These are phyloP conservation scores for Populus ilicifolia DNA, from an alignment of 345 rosid species.

Conservation along the genomic window DNA sequence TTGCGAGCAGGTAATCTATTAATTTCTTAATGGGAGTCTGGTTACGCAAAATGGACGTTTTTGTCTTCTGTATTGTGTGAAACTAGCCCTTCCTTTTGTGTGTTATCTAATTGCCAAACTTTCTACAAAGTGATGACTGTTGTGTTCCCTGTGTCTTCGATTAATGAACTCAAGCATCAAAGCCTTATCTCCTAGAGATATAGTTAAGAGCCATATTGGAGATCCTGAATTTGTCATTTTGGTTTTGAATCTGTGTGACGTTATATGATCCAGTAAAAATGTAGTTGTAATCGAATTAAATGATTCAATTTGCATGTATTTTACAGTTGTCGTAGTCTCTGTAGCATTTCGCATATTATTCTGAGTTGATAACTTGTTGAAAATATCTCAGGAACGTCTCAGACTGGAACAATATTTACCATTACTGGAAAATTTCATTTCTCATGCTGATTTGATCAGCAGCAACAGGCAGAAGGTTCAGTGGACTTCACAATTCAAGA, in stretches of 20 bases:
- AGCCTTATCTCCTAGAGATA: neutral
- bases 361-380: constrained; percentile 9
- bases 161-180: neutral
- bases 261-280: too few relatives aligned
- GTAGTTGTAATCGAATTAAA: neutral
- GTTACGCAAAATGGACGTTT: neutral
- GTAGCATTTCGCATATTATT: neutral
- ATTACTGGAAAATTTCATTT: constrained; percentile 54
- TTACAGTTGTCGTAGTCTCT: neutral
- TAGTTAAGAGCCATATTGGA: neutral
- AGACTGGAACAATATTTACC: constrained; percentile 66
- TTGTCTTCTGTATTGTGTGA: neutral
- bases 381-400: constrained; percentile 51
- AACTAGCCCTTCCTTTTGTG: neutral
- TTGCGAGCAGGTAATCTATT: constrained; percentile 46
- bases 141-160: neutral
- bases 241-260: neutral
- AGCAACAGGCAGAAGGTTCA: constrained; percentile 26
- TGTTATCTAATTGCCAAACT: neutral
- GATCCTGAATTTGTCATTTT: neutral
- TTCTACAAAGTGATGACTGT: neutral
- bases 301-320: neutral
- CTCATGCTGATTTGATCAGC: constrained; percentile 37
- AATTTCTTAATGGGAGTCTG: neutral
- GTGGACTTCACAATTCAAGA: constrained; percentile 51